phyloP scores from a whole-genome alignment of 345 rosid genomes.

The Bruguiera sexangula region DNA sequence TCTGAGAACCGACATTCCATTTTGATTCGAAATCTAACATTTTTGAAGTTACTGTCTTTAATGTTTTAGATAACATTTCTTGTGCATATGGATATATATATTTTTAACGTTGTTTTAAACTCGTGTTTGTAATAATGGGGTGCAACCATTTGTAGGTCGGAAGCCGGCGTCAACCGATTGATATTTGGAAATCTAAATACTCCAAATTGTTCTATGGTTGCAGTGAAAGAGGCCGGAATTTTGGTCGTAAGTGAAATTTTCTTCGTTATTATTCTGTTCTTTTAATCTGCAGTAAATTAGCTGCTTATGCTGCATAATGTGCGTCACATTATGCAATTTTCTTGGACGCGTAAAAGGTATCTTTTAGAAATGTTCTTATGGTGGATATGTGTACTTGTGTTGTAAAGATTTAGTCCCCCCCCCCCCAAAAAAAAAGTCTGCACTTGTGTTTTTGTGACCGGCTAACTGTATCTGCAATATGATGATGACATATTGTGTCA shows the following conservation, averaged over 20 bases:
- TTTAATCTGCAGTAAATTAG: no score
- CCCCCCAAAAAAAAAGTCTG: no score
- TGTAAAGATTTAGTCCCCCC: neutral
- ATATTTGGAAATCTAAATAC: conserved; percentile 83
- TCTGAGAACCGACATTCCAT: no score
- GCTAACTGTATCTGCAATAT: no score
- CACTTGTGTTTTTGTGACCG: no score
- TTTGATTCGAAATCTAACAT: no score
- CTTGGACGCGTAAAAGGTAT: no score
- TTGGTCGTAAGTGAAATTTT: conserved; percentile 49
- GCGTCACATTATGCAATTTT: no score
- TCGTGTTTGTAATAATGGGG: neutral
- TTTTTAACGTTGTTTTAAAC: neutral
- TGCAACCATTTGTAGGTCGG: conserved; percentile 38
- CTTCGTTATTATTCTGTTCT: neutral
- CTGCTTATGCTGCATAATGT: no score
- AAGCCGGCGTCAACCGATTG: conserved; percentile 51
- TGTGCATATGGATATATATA: neutral
- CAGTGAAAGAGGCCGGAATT: conserved; percentile 68
- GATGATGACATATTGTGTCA: no score
- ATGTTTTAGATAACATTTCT: no score
- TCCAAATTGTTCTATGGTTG: conserved; percentile 70
- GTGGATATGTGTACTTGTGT: neutral
- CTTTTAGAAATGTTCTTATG: neutral
- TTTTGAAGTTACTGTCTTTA: no score